These are phyloP conservation scores for Ceratocystiopsis minuta DNA, from an alignment of 2,329 filamentous ascomycete genomes.

Conservation along the genomic window DNA sequence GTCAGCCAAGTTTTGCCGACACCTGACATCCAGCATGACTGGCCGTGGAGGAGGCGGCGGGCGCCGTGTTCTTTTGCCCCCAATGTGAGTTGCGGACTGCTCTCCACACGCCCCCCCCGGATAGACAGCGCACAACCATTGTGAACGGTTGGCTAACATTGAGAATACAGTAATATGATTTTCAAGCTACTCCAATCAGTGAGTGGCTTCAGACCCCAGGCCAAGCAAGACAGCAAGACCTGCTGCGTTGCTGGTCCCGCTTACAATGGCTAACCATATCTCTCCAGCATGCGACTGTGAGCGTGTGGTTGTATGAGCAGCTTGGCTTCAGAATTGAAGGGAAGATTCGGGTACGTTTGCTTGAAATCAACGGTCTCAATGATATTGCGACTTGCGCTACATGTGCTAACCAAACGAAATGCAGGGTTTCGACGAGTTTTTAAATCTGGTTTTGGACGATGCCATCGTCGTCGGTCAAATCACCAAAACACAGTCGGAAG, in stretches of 20 bases:
- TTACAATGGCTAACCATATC: too few species aligned
- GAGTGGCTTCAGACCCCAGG: neutral
- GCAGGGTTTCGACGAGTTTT: constrained; percentile 96
- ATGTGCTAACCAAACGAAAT: neutral
- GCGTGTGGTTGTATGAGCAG: constrained; percentile 96
- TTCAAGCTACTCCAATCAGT: constrained; percentile 68
- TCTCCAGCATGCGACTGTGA: constrained; percentile 55
- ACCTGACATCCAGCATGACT: constrained; percentile 24
- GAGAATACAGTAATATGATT: constrained; percentile 47
- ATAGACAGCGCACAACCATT: neutral
- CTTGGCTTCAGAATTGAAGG: constrained; percentile 86
- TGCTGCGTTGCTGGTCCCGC: too few species aligned
- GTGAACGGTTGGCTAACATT: neutral
- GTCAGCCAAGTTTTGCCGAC: too few species aligned
- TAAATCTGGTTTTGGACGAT: constrained; percentile 88
- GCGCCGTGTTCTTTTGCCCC: constrained; percentile 41
- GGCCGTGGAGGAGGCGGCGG: constrained; percentile 41
- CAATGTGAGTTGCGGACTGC: constrained; percentile 21
- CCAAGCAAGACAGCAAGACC: too few species aligned
- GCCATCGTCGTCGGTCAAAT: constrained; percentile 79
- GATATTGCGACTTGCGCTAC: too few species aligned
- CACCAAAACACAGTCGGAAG: constrained; percentile 59
- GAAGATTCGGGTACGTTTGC: constrained; percentile 61
- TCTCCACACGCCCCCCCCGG: neutral
- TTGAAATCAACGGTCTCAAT: too few species aligned